Evolutionary conservation across 306 rosid genomes (phyloP).

Genomic region (Sophora flavescens): DNA sequence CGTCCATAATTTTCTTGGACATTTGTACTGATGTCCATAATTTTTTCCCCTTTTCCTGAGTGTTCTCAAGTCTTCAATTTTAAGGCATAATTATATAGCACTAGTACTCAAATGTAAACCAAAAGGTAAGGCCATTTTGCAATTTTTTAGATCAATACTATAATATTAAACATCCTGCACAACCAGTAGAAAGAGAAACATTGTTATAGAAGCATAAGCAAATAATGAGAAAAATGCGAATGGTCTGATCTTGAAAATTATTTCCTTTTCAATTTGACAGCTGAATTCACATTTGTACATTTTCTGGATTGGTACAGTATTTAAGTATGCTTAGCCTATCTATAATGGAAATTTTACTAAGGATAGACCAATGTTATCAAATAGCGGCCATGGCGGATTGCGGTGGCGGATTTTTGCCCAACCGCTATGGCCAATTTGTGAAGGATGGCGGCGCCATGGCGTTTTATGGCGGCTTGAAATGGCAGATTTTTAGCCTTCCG

Average conservation of each 20-base stretch:
- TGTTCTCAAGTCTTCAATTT: conserved; percentile 2
- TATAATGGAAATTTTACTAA: neutral
- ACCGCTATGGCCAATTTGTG: no score
- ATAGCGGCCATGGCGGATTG: no score
- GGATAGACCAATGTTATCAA: no score
- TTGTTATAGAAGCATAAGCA: neutral
- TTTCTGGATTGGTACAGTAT: neutral
- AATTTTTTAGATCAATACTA: neutral
- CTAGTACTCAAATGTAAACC: neutral
- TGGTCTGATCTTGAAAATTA: neutral
- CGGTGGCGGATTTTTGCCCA: no score
- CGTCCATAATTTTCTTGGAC: conserved; percentile 19
- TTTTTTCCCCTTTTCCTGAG: conserved; percentile 1
- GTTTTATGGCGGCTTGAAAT: no score
- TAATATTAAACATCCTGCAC: neutral
- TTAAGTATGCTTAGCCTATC: neutral
- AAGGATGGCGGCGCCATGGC: no score
- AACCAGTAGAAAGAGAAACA: neutral
- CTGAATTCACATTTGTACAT: conserved; percentile 5
- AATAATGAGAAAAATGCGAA: neutral
- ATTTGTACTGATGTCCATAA: conserved; percentile 8
- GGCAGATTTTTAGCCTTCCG: no score
- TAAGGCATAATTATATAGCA: neutral
- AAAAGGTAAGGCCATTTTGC: neutral
- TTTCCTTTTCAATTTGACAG: conserved; percentile 9